Evolutionary conservation across 2,329 filamentous ascomycete species (phyloP).

Genomic region (Waltergamsia citrina): DNA sequence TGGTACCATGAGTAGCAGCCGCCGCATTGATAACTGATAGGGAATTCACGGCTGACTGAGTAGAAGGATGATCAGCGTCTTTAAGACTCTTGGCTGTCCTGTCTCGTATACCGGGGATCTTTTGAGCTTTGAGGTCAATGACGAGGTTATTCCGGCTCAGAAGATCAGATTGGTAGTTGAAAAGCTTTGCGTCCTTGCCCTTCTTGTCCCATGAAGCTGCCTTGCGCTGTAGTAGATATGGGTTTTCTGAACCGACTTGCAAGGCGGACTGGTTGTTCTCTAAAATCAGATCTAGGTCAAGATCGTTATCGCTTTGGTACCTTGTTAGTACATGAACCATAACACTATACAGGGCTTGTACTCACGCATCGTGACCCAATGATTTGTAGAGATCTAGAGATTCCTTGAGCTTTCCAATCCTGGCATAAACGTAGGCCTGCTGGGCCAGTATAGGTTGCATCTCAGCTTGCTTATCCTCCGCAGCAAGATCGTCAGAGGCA

Average conservation of each 20-base stretch:
- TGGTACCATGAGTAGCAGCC: slow-evolving; percentile 55
- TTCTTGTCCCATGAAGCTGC: slow-evolving; percentile 43
- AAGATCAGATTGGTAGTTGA: slow-evolving; percentile 55
- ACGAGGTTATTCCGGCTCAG: slow-evolving; percentile 52
- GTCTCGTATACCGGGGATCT: slow-evolving; percentile 50
- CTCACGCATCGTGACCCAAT: slow-evolving; percentile 54
- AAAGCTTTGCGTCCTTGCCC: slow-evolving; percentile 53
- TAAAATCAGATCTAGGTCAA: slow-evolving; percentile 55
- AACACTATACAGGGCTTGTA: slow-evolving; percentile 3
- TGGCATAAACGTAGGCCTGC: slow-evolving; percentile 62
- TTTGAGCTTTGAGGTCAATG: slow-evolving; percentile 56
- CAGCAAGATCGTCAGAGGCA: slow-evolving; percentile 60
- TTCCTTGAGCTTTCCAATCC: slow-evolving; percentile 55
- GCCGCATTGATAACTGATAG: slow-evolving; percentile 56
- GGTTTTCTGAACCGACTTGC: slow-evolving; percentile 41
- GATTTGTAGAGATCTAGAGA: slow-evolving; percentile 52
- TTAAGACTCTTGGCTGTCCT: slow-evolving; percentile 33
- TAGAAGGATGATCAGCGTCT: slow-evolving; percentile 15
- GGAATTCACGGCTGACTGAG: slow-evolving; percentile 21
- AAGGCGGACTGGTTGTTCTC: slow-evolving; percentile 51
- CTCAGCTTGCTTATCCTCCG: slow-evolving; percentile 67
- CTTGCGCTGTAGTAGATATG: slow-evolving; percentile 57
- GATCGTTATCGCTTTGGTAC: slow-evolving; percentile 31
- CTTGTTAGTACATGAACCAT: not conserved
- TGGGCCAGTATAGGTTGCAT: slow-evolving; percentile 68